phyloP scores from a whole-genome alignment of 2,329 filamentous ascomycete species.

The Fusarium sp. region DNA sequence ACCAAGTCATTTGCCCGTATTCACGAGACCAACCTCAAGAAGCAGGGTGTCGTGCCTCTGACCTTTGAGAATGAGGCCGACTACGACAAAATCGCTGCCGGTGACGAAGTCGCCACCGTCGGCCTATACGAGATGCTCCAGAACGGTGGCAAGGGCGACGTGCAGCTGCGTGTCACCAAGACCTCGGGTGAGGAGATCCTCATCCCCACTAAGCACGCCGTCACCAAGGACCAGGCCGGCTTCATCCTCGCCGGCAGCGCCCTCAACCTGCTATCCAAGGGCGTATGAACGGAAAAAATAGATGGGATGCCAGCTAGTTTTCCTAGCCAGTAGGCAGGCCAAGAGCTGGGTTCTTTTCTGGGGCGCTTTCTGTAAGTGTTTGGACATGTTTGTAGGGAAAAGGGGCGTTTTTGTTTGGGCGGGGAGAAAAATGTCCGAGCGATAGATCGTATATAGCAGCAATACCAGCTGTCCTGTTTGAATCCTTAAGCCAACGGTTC shows the following conservation, averaged over 20 bases:
- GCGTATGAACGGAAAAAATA: constrained; percentile 42
- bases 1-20: constrained; percentile 92
- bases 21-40: constrained; percentile 97
- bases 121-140: constrained; percentile 87
- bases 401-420: constrained; percentile 44
- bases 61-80: constrained; percentile 92
- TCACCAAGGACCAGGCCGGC: constrained; percentile 90
- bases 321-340: background rate
- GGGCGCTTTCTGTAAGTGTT: constrained; percentile 24
- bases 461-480: constrained; percentile 46
- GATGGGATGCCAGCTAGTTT: background rate
- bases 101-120: constrained; percentile 86
- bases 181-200: constrained; percentile 74
- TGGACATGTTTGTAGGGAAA: constrained; percentile 35
- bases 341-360: constrained; percentile 8
- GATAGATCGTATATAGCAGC: constrained; percentile 47
- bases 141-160: constrained; percentile 83
- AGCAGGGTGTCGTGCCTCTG: constrained; percentile 95
- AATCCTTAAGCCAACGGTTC: constrained; percentile 3
- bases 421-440: constrained; percentile 46
- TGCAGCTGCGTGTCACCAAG: constrained; percentile 78
- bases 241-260: constrained; percentile 97
- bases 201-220: constrained; percentile 87
- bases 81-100: constrained; percentile 86
- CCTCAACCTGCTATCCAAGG: constrained; percentile 87